phyloP scores from a whole-genome alignment of 129 eudicot genomes.

The Flaveria sonorensis region DNA sequence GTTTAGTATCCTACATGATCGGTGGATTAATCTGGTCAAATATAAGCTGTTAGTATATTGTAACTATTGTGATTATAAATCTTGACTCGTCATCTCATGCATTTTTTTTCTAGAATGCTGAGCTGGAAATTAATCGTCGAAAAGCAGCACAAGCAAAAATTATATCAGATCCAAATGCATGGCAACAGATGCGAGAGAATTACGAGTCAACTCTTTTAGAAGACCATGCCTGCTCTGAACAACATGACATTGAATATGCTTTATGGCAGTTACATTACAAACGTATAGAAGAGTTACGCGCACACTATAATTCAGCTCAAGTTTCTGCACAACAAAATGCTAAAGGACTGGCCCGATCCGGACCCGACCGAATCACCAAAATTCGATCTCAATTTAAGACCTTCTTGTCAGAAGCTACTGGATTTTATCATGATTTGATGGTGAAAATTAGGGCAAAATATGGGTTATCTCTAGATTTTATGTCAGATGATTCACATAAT shows the following conservation, averaged over 20 bases:
- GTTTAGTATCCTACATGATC: neutral
- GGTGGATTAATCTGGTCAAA: neutral
- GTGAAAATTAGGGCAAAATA: slow-evolving; percentile 81
- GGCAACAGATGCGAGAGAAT: slow-evolving; percentile 92
- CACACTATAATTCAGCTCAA: slow-evolving; percentile 64
- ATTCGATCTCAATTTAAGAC: slow-evolving; percentile 88
- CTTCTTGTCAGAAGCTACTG: slow-evolving; percentile 94
- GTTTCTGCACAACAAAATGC: slow-evolving; percentile 60
- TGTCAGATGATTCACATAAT: slow-evolving; percentile 58
- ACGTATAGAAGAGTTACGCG: slow-evolving; percentile 82
- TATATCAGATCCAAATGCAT: slow-evolving; percentile 74
- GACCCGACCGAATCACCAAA: slow-evolving; percentile 70
- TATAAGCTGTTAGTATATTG: neutral
- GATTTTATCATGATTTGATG: slow-evolving; percentile 95
- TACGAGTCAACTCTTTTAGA: slow-evolving; percentile 81
- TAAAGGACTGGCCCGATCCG: slow-evolving; percentile 59
- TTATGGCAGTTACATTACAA: slow-evolving; percentile 94
- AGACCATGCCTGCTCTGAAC: slow-evolving; percentile 83
- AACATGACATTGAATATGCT: slow-evolving; percentile 84
- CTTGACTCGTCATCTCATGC: neutral
- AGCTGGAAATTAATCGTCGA: slow-evolving; percentile 74
- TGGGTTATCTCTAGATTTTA: slow-evolving; percentile 69
- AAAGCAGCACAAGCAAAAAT: slow-evolving; percentile 85
- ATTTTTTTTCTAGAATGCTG: slow-evolving; percentile 56
- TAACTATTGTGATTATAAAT: slow-evolving; percentile 1